Evolutionary conservation across 257 asterid species (phyloP).

Genomic region (Nicotiana obtusifolia): DNA sequence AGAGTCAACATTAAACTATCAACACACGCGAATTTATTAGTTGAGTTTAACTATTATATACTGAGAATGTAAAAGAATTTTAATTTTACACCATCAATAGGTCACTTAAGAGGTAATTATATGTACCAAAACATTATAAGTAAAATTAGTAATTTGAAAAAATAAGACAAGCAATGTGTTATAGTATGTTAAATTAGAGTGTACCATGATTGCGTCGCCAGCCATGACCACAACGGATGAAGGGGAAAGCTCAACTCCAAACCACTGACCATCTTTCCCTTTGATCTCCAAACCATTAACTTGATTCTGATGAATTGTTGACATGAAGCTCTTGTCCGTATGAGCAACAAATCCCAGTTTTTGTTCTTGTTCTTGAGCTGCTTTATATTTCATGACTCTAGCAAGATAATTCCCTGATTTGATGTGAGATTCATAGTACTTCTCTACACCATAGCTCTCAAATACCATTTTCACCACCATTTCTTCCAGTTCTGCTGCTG

Average conservation of each 20-base stretch:
- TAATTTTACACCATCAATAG: too few relatives aligned
- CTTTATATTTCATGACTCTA: conserved; percentile 61
- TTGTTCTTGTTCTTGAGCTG: conserved; percentile 29
- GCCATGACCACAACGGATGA: conserved; percentile 71
- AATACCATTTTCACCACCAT: conserved; percentile 53
- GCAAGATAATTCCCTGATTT: conserved; percentile 37
- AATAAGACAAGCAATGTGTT: too few relatives aligned
- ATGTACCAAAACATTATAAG: neutral
- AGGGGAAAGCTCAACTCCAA: conserved; percentile 44
- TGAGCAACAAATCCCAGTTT: conserved; percentile 58
- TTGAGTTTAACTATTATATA: neutral
- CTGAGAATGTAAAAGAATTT: neutral
- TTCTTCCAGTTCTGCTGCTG: conserved; percentile 53
- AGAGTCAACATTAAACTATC: too few relatives aligned
- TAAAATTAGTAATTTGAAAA: neutral
- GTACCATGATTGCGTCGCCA: conserved; percentile 54
- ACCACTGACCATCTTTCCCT: conserved; percentile 62
- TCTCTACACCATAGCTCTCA: conserved; percentile 60
- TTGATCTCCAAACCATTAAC: conserved; percentile 60
- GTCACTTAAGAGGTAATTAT: too few relatives aligned
- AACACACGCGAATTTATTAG: too few relatives aligned
- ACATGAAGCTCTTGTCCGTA: conserved; percentile 74
- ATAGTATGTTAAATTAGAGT: too few relatives aligned
- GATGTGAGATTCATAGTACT: conserved; percentile 35
- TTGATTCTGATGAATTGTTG: conserved; percentile 61